Percentiles rank a stretch among this genome's conserved stretches.
Evolutionary conservation across 2,329 filamentous ascomycete species (phyloP).

Genomic region (Fusarium sp.): DNA sequence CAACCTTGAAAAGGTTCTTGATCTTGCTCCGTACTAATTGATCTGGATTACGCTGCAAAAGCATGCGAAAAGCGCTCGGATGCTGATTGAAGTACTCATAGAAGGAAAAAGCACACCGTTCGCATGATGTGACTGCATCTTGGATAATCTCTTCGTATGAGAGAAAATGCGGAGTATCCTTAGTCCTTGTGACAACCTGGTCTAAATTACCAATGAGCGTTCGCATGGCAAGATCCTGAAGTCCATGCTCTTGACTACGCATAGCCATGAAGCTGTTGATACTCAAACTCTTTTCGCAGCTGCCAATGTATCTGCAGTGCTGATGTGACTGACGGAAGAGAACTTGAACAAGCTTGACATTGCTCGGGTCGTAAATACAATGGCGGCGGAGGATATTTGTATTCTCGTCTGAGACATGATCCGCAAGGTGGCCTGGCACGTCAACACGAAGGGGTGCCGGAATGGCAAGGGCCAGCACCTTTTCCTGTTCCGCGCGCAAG

Average conservation of each 20-base stretch:
- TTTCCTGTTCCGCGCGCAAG: conserved; percentile 62
- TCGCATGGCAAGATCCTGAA: conserved; percentile 61
- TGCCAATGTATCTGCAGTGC: conserved; percentile 46
- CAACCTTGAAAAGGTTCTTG: conserved; percentile 59
- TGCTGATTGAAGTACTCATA: conserved; percentile 68
- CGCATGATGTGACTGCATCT: conserved; percentile 57
- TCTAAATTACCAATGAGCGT: conserved; percentile 73
- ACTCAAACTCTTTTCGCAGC: not conserved
- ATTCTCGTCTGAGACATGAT: conserved; percentile 77
- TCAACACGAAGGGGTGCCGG: conserved; percentile 52
- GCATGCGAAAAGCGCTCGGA: conserved; percentile 65
- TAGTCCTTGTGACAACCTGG: conserved; percentile 76
- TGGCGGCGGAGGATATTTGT: conserved; percentile 77
- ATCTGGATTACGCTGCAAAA: conserved; percentile 70
- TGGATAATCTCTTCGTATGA: conserved; percentile 59
- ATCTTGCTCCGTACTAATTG: conserved; percentile 61
- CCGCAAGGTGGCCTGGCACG: conserved; percentile 55
- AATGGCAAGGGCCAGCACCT: conserved; percentile 47
- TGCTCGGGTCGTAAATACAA: conserved; percentile 78
- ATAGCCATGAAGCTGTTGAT: conserved; percentile 5
- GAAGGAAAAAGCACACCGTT: conserved; percentile 63
- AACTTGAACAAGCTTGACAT: conserved; percentile 71
- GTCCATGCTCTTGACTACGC: conserved; percentile 26
- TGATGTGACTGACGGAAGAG: conserved; percentile 66
- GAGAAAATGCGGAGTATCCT: conserved; percentile 71